Evolutionary conservation across 2,329 filamentous ascomycete genomes (phyloP), one percentile per base, ranked within the genome.

Genomic region (Cladosporium phlei): DNA sequence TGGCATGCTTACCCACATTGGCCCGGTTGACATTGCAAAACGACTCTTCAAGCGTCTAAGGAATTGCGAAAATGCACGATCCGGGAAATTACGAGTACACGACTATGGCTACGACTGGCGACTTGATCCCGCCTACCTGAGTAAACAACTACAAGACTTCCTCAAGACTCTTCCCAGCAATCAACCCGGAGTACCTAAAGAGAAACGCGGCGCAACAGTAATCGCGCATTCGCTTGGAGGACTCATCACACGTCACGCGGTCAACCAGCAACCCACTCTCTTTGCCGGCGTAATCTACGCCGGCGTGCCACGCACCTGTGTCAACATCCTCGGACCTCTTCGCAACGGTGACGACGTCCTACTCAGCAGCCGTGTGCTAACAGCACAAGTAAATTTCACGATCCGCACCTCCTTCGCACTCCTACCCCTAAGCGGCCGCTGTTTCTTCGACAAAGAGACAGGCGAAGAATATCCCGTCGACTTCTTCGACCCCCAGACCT

Each of bases 81-180:
- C 71, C 3, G 88, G 87, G 6, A 83, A 78, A 52, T 70, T 96
- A 5, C 77, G 88, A 37, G 78, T 95, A 1, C 89, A 89, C 73
- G 85, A 96, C 58, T 97, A 91, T 61, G 89, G 90, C 14, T 97
- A 95, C 59, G 91, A 97, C 67, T 97, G 91, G 91, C 78, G 91
- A 12, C 71, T 96, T 29, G 93, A 87, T 53, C 91, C 91, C 1
- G 78, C 84, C 59, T 71, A 88, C 1, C 75, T 93, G 0, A 89
- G 86, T 3, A 73, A 75, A 35, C 80, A 80, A 51, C 70, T 97
- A n/a, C 79, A 83, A 27, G 68, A 77, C 14, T 95, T 87, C 58
- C 71, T 97, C 11, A 80, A 86, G 59, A 73, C 69, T 2, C 71
- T 97, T 1, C 85, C 85, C 0, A 89, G 81, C 42, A 96, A 96